Conservation (phyloP, 495 filamentous ascomycete species). For the Immersiella caudata region DNA sequence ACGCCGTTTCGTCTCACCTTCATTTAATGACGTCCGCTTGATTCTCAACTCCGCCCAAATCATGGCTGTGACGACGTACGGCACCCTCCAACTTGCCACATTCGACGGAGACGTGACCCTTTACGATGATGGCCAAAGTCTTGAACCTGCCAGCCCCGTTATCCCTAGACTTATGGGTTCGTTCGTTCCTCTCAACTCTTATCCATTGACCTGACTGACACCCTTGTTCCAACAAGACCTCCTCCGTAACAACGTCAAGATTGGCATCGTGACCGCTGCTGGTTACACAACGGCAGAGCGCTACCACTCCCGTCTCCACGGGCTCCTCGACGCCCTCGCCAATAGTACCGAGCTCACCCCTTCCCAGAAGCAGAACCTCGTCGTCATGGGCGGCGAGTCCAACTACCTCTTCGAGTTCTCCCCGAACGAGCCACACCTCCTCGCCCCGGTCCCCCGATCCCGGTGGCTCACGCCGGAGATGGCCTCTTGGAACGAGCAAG, state of each 20-base stretch:
- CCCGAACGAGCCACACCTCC: slow-evolving; percentile 53
- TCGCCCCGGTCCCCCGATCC: slow-evolving; percentile 64
- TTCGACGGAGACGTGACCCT: slow-evolving; percentile 98
- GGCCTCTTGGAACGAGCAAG: slow-evolving; percentile 76
- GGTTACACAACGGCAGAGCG: slow-evolving; percentile 85
- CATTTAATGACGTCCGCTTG: slow-evolving; percentile 94
- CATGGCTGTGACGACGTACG: slow-evolving; percentile 72
- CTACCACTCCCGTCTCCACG: slow-evolving; percentile 83
- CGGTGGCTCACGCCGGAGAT: slow-evolving; percentile 89
- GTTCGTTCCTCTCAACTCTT: slow-evolving; percentile 1
- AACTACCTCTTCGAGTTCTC: slow-evolving; percentile 87
- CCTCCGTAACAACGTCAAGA: slow-evolving; percentile 63
- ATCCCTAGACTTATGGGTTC: slow-evolving; percentile 71
- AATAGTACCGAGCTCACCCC: slow-evolving; percentile 59
- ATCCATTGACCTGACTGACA: not conserved
- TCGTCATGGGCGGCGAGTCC: slow-evolving; percentile 85
- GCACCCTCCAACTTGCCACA: slow-evolving; percentile 79
- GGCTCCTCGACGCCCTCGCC: slow-evolving; percentile 81
- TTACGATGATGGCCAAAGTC: slow-evolving; percentile 86
- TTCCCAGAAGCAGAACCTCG: slow-evolving; percentile 69
- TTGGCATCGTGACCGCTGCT: slow-evolving; percentile 96
- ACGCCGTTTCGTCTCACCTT: slow-evolving; percentile 91
- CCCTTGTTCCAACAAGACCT: slow-evolving; percentile 41
- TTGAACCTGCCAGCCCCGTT: slow-evolving; percentile 72
- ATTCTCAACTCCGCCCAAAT: slow-evolving; percentile 94